A percentile compares a stretch with the other conserved stretches of the same genome.
Conservation (phyloP, 169 alveolate species). For the Eimeria praecox region DNA sequence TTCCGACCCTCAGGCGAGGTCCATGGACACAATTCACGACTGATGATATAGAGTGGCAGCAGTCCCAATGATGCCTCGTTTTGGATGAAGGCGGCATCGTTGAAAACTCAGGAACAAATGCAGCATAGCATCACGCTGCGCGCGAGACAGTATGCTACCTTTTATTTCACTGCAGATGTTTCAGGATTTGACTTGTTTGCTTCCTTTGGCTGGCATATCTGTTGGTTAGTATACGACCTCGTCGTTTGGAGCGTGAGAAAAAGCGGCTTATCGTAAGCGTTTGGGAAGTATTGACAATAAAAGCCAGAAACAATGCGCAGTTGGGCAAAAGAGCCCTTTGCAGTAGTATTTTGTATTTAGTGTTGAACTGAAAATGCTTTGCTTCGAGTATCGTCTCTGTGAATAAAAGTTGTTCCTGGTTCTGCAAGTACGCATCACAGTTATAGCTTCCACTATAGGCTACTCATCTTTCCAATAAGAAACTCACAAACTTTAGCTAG, state of each 20-base stretch:
- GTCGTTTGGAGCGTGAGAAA: neutral
- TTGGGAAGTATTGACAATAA: too few species aligned
- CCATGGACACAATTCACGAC: neutral
- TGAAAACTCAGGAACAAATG: neutral
- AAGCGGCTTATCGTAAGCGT: neutral
- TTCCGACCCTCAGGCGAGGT: neutral
- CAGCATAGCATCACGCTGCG: neutral
- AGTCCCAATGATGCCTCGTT: neutral
- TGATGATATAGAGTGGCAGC: neutral
- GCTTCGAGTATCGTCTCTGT: too few species aligned
- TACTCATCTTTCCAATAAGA: neutral
- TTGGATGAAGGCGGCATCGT: neutral
- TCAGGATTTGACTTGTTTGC: neutral
- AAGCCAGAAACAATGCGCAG: too few species aligned
- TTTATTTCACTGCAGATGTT: neutral
- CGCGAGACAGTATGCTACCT: neutral
- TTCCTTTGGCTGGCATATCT: neutral
- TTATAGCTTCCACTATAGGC: neutral
- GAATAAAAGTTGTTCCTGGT: too few species aligned
- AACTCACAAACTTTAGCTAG: neutral
- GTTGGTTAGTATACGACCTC: neutral
- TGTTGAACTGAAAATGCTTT: too few species aligned
- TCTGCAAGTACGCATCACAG: neutral
- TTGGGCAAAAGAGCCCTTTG: too few species aligned
- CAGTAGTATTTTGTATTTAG: too few species aligned